Base-by-base conservation (phyloP, 768 basidiomycete species). In the Baorangia bicolor region DNA sequence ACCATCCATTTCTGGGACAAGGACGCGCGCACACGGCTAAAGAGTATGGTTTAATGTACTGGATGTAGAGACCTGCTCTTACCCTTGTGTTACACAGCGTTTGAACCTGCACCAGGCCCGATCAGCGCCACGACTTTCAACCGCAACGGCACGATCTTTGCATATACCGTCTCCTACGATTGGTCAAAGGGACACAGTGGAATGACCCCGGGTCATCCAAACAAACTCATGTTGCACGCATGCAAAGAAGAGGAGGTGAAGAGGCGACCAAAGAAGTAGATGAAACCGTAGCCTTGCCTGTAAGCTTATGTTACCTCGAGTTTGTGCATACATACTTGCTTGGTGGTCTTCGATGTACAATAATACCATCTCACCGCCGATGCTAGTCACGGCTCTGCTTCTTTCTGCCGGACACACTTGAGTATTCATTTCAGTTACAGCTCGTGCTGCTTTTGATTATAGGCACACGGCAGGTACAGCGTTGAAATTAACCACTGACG, bases 1-100 rank as follows among this genome's bases (percentile, higher is more conserved):
- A 88, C 88, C 3, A 86, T 94, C 69, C 89, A 92, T 79, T 92
- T 90, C 72, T 96, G 94, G 94, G 94, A 97, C 73, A 94, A 94
- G 74, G 90, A 95, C 63, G 86, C 90, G 9, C 87, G 94, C 55
- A 93, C 90, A 8, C 87, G 95, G 38, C 81, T 98, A 75, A 97
- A 95, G 76, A 86, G 93, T 94, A 62, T 45, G 59, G 55, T 40
- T 43, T n/a, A 20, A 28, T 33, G 10, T 23, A 13, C 42, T 23
- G 38, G 28, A 5, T 16, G 7, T 43, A 25, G 14, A 27, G 30
- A 30, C 47, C 20, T 41, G 25, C 23, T 56, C 52, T 58, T 18
- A 55, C 55, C 20, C 34, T 27, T 23, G 52, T 37, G 28, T 50
- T n/a, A 1, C 56, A 18, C 61, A 88, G 88, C 87, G 10, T 92